Evolutionary conservation across 1,284 basidiomycete species (phyloP).

Genomic region (Apiotrichum domesticum): DNA sequence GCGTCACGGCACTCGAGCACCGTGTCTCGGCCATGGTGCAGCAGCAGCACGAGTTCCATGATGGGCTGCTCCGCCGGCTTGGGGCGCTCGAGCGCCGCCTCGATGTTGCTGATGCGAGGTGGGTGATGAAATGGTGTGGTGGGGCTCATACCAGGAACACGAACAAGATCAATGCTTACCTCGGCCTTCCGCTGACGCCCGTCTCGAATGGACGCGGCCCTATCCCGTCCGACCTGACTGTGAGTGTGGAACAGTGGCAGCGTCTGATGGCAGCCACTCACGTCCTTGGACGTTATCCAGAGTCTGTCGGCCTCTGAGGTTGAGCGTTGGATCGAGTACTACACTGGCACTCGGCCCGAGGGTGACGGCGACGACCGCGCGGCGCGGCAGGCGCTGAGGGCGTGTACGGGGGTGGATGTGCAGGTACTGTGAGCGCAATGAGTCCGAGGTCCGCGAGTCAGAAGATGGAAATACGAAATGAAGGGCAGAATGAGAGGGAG

Average conservation of each 20-base stretch:
- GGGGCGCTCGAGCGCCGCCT: not conserved
- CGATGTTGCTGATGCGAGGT: slow-evolving; percentile 8
- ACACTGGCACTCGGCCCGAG: slow-evolving; percentile 6
- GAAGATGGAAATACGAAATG: too few relatives aligned
- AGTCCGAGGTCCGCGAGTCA: too few relatives aligned
- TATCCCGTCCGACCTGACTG: slow-evolving; percentile 6
- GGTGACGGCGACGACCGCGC: not conserved
- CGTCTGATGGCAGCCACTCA: slow-evolving; percentile 3
- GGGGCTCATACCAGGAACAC: slow-evolving; percentile 1
- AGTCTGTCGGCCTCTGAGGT: not conserved
- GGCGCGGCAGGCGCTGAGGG: slow-evolving; percentile 9
- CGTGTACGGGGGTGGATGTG: slow-evolving; percentile 11
- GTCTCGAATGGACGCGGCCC: slow-evolving; percentile 7
- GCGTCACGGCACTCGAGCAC: slow-evolving; percentile 1
- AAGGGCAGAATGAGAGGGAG: too few relatives aligned
- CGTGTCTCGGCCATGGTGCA: slow-evolving; percentile 2
- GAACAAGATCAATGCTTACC: slow-evolving; percentile 11
- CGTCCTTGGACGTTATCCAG: slow-evolving; percentile 8
- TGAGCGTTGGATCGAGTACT: slow-evolving; percentile 13
- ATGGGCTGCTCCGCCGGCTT: slow-evolving; percentile 2
- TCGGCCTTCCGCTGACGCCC: slow-evolving; percentile 7
- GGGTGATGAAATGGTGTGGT: not conserved
- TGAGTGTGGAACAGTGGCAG: slow-evolving; percentile 1
- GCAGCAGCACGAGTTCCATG: slow-evolving; percentile 12
- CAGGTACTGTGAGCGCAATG: not conserved